Conservation (phyloP, 1,284 basidiomycete species). For the Ustilago cynodontis region DNA sequence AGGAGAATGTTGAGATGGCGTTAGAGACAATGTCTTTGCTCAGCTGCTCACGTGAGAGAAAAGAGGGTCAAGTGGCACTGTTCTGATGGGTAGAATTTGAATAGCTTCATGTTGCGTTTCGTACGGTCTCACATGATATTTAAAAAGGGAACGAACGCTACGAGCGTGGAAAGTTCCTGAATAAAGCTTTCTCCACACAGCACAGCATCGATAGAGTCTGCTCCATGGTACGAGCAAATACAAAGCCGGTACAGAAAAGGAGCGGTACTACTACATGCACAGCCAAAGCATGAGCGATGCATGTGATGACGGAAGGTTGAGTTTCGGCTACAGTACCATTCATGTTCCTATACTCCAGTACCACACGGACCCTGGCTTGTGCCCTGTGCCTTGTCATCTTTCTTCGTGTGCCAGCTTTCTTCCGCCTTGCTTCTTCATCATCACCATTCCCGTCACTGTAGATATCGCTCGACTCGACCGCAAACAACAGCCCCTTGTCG, state of each 20-base stretch:
- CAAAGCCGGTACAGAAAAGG: too few species aligned
- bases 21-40: slow-evolving; percentile 7
- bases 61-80: not conserved
- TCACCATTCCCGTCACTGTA: too few species aligned
- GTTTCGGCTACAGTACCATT: slow-evolving; percentile 10
- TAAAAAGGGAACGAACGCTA: too few species aligned
- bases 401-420: not conserved
- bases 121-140: too few species aligned
- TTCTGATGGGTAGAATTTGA: too few species aligned
- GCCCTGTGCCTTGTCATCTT: not conserved
- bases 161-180: too few species aligned
- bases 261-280: not conserved
- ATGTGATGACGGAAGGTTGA: slow-evolving; percentile 8
- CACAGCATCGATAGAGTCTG: too few species aligned
- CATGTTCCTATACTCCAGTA: not conserved
- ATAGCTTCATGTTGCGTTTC: too few species aligned
- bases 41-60: slow-evolving; percentile 1
- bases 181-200: too few species aligned
- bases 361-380: slow-evolving; percentile 10
- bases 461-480: not conserved
- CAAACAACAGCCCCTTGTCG: too few species aligned
- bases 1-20: slow-evolving; percentile 3
- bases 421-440: not conserved
- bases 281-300: not conserved
- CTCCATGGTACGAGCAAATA: too few species aligned